Evolutionary conservation across 331 rosid species (phyloP).

Genomic region (Pyrus hybrid): DNA sequence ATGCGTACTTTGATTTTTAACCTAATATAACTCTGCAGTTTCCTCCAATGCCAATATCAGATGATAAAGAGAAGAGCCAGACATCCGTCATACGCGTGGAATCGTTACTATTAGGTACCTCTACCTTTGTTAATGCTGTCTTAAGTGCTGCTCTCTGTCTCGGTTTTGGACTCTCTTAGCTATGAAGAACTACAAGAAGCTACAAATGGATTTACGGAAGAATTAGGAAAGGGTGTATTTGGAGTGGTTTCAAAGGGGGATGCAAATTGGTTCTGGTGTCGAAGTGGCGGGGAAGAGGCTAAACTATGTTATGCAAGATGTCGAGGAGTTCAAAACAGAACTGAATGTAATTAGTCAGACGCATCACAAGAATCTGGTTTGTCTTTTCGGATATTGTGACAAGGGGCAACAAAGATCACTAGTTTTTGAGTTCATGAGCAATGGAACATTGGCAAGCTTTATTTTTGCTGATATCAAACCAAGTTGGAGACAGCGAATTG

Average conservation of each 20-base stretch:
- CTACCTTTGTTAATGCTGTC: not conserved
- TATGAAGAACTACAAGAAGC: not conserved
- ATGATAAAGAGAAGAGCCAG: not conserved
- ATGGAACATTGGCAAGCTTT: conserved; percentile 7
- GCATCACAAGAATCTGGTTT: conserved; percentile 10
- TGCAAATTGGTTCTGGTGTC: not conserved
- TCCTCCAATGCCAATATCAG: not conserved
- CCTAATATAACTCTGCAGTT: too few species aligned
- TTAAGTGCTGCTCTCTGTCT: not conserved
- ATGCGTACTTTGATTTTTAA: too few species aligned
- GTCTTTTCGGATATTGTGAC: conserved; percentile 3
- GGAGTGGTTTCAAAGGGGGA: conserved; percentile 19
- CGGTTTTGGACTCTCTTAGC: not conserved
- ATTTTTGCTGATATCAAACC: not conserved
- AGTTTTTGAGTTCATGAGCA: conserved; percentile 3
- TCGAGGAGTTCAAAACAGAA: conserved; percentile 8
- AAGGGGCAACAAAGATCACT: not conserved
- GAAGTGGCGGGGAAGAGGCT: conserved; percentile 2
- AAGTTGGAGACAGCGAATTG: not conserved
- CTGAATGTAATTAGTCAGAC: conserved; percentile 1
- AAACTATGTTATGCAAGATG: not conserved
- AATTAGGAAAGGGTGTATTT: not conserved
- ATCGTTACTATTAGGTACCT: conserved; percentile 2
- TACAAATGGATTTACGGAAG: conserved; percentile 23
- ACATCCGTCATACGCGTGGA: not conserved